Conservation (phyloP, 345 rosid genomes). For the Litchi chinensis region DNA sequence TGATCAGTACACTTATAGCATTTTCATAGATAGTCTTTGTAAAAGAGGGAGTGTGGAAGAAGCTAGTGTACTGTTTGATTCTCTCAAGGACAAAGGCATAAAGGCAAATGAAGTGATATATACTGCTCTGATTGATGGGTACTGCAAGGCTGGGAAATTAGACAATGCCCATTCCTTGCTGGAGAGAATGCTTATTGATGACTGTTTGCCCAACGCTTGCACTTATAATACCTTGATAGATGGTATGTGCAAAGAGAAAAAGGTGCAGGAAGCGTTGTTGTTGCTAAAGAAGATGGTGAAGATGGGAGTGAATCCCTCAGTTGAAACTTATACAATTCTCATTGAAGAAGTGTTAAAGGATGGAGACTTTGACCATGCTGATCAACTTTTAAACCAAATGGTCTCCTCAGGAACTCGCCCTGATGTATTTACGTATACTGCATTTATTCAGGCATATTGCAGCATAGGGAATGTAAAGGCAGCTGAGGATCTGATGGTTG, state of each 20-base stretch:
- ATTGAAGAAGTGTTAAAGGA: conserved; percentile 61
- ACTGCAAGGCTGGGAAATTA: conserved; percentile 64
- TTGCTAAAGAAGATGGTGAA: conserved; percentile 54
- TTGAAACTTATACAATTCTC: conserved; percentile 68
- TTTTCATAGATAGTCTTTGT: conserved; percentile 69
- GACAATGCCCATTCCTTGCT: conserved; percentile 58
- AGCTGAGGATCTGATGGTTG: conserved; percentile 62
- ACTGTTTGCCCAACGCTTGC: conserved; percentile 60
- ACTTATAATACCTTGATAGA: conserved; percentile 80
- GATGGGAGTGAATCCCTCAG: conserved; percentile 55
- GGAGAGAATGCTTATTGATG: conserved; percentile 56
- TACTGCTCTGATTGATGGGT: conserved; percentile 85
- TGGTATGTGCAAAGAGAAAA: conserved; percentile 64
- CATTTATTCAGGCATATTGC: conserved; percentile 72
- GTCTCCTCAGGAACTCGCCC: conserved; percentile 59
- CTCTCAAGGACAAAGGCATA: conserved; percentile 69
- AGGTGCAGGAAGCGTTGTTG: conserved; percentile 48
- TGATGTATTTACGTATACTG: conserved; percentile 71
- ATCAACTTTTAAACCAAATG: conserved; percentile 53
- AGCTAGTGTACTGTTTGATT: conserved; percentile 63
- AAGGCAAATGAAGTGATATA: conserved; percentile 74
- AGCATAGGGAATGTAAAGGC: conserved; percentile 58
- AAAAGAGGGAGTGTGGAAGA: conserved; percentile 69
- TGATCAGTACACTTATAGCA: conserved; percentile 70
- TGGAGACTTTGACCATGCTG: conserved; percentile 65